phyloP scores from a whole-genome alignment of 495 filamentous ascomycete genomes.

The Cercophora newfieldiana region DNA sequence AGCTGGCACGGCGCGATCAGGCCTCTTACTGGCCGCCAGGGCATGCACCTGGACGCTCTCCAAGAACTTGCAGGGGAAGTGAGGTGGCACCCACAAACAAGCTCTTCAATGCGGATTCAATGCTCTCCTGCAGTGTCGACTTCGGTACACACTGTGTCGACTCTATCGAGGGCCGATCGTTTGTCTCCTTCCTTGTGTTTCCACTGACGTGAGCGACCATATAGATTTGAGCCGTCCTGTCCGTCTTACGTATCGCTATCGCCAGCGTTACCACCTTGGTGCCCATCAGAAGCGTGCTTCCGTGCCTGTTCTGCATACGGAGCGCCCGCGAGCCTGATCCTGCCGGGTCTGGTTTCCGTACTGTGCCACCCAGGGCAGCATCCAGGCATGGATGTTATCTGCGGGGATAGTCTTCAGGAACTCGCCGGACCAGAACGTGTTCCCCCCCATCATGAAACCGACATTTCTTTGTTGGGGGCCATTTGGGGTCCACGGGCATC shows the following conservation, averaged over 20 bases:
- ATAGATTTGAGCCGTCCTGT: no score
- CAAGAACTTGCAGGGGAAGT: neutral
- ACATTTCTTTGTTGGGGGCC: no score
- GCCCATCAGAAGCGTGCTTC: neutral
- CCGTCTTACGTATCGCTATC: neutral
- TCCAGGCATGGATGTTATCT: neutral
- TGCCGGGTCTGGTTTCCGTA: slow-evolving; percentile 5
- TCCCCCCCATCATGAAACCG: neutral
- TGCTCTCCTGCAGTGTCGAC: neutral
- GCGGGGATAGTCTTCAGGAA: neutral
- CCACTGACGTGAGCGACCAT: slow-evolving; percentile 10
- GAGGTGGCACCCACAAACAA: slow-evolving; percentile 5
- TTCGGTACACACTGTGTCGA: slow-evolving; percentile 1
- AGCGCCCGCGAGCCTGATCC: neutral
- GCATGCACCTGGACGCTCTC: neutral
- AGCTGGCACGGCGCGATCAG: slow-evolving; percentile 6
- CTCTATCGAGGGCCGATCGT: neutral
- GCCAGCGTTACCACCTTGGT: neutral
- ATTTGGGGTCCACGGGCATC: slow-evolving; percentile 1
- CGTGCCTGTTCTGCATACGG: neutral
- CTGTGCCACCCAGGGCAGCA: neutral
- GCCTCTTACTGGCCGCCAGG: slow-evolving; percentile 8
- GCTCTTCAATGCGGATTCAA: neutral
- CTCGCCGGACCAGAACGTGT: neutral
- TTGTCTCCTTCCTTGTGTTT: neutral